Evolutionary conservation across 208 protist species (phyloP).

Genomic region (Novymonas esmeraldas): DNA sequence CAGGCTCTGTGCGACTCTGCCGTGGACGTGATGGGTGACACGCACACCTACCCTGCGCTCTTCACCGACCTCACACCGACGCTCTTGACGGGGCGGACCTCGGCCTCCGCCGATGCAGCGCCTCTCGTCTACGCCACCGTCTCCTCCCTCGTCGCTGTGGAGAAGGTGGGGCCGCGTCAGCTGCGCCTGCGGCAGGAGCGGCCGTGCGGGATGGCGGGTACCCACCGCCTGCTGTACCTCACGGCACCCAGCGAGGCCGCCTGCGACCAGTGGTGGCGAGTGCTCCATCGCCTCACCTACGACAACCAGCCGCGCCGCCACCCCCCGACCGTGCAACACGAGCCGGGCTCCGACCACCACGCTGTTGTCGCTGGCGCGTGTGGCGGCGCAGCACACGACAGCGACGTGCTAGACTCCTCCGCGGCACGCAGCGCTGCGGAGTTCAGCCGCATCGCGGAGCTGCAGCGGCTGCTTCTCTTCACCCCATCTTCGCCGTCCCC

Average conservation of each 20-base stretch:
- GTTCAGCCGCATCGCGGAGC: not conserved
- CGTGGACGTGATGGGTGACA: not conserved
- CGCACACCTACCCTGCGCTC: conserved; percentile 18
- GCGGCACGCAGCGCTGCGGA: not conserved
- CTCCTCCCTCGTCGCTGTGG: conserved; percentile 26
- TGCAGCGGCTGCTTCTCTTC: conserved; percentile 3
- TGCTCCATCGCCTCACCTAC: conserved; percentile 20
- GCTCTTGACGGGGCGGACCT: conserved; percentile 19
- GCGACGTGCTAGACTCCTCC: not conserved
- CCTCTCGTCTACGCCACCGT: conserved; percentile 28
- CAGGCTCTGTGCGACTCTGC: not conserved
- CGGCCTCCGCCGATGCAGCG: not conserved
- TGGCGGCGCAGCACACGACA: not conserved
- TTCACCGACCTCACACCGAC: conserved; percentile 34
- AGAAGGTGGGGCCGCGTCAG: conserved; percentile 26
- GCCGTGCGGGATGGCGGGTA: conserved; percentile 9
- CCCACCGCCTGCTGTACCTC: conserved; percentile 13
- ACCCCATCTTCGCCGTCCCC: not conserved
- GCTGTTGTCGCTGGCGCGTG: too few relatives aligned
- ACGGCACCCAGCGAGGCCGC: conserved; percentile 7
- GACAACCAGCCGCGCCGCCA: not conserved
- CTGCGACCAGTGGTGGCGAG: conserved; percentile 33
- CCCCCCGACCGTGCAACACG: not conserved
- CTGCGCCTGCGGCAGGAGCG: conserved; percentile 24
- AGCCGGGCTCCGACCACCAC: not conserved